Conservation (phyloP, 306 rosid genomes). For the Quercus berberidifolia region DNA sequence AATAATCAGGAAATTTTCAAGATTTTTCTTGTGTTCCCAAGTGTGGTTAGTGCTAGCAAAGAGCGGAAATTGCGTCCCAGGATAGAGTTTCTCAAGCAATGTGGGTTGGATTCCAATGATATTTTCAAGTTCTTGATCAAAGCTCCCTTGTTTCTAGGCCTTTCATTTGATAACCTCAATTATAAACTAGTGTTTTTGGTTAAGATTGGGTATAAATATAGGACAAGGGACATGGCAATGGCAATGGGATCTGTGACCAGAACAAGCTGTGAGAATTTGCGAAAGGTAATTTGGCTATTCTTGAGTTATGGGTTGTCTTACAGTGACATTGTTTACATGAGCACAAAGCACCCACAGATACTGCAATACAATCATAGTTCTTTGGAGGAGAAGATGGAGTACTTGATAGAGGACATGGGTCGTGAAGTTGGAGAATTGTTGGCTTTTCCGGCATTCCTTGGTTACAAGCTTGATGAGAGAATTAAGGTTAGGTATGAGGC, state of each 20-base stretch:
- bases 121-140: conserved; percentile 65
- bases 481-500: conserved; percentile 71
- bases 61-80: conserved; percentile 77
- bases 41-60: conserved; percentile 56
- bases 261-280: conserved; percentile 68
- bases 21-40: conserved; percentile 51
- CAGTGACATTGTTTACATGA: conserved; percentile 62
- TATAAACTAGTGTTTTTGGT: conserved; percentile 57
- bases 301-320: conserved; percentile 59
- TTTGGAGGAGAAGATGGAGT: conserved; percentile 67
- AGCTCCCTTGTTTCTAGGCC: conserved; percentile 69
- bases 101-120: conserved; percentile 56
- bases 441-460: conserved; percentile 75
- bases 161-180: conserved; percentile 57
- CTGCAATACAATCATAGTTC: conserved; percentile 59
- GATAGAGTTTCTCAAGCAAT: conserved; percentile 66
- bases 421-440: conserved; percentile 63
- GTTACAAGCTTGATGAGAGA: conserved; percentile 68
- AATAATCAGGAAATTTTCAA: conserved; percentile 54
- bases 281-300: conserved; percentile 52
- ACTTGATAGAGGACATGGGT: conserved; percentile 66
- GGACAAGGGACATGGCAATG: conserved; percentile 59
- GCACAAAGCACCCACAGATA: conserved; percentile 75
- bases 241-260: conserved; percentile 63
- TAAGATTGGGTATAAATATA: conserved; percentile 64